phyloP scores from a whole-genome alignment of 73 alveolate species.

The Tetrahymena thermophila region DNA sequence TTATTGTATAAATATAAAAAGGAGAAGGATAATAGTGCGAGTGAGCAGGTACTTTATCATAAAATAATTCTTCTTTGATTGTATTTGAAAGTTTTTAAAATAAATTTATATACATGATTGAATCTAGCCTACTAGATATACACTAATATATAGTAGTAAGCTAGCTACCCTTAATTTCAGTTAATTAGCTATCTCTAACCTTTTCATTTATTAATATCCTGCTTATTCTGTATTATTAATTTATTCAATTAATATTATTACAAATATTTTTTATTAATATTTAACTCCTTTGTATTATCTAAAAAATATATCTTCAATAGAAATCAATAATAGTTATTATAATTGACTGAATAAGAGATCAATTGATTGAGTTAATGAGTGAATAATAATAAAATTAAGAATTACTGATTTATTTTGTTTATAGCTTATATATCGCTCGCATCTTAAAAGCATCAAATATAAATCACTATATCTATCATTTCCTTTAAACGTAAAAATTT shows the following conservation, averaged over 20 bases:
- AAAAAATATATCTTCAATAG: neutral
- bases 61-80: neutral
- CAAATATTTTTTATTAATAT: neutral
- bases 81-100: neutral
- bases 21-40: neutral
- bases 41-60: neutral
- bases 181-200: neutral
- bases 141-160: neutral
- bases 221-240: neutral
- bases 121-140: neutral
- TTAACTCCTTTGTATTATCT: neutral
- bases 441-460: neutral
- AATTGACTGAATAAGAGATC: neutral
- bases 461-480: neutral
- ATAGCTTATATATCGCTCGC: neutral
- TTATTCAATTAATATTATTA: neutral
- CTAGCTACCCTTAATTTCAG: neutral
- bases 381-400: no score
- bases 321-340: neutral
- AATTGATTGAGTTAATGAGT: neutral
- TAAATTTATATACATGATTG: neutral
- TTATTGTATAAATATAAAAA: neutral
- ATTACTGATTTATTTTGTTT: neutral
- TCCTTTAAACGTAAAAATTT: no score
- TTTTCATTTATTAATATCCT: neutral